These are phyloP conservation scores for Mediolabrus comicus DNA, from an alignment of 108 stramenopile genomes.

Conservation along the genomic window DNA sequence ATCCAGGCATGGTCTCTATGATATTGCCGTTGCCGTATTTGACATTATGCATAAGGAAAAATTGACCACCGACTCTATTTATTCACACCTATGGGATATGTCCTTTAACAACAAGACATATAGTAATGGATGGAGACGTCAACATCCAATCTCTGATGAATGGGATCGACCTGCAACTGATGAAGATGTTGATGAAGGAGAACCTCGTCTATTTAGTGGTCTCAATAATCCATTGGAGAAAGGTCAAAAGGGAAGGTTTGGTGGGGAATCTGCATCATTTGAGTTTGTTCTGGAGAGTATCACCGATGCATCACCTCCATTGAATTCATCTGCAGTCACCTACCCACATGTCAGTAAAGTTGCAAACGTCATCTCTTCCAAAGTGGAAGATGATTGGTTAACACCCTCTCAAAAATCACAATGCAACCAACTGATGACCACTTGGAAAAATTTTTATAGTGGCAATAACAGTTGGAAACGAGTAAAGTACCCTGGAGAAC, in stretches of 20 bases:
- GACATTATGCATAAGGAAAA: not conserved
- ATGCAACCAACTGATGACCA: not conserved
- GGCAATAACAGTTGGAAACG: not conserved
- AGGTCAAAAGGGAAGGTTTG: constrained; percentile 9
- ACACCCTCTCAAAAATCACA: not conserved
- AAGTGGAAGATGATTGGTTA: constrained; percentile 18
- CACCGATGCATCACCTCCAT: not conserved
- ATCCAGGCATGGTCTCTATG: constrained; percentile 14
- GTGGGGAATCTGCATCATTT: constrained; percentile 8
- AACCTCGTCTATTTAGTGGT: constrained; percentile 1
- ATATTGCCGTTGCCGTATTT: not conserved
- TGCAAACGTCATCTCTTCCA: not conserved
- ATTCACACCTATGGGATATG: constrained; percentile 9
- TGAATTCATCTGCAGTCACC: not conserved
- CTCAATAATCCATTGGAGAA: not conserved
- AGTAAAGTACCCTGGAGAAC: not conserved
- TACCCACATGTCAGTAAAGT: constrained; percentile 4
- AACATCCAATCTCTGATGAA: not conserved
- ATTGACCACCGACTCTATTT: not conserved
- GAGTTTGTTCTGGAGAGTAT: constrained; percentile 12
- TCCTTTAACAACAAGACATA: not conserved
- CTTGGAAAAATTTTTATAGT: not conserved
- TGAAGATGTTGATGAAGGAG: constrained; percentile 5
- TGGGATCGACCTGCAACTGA: not conserved
- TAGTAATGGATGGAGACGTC: constrained; percentile 11